Evolutionary conservation across 768 basidiomycete genomes (phyloP).

Genomic region (Cubamyces lactineus): DNA sequence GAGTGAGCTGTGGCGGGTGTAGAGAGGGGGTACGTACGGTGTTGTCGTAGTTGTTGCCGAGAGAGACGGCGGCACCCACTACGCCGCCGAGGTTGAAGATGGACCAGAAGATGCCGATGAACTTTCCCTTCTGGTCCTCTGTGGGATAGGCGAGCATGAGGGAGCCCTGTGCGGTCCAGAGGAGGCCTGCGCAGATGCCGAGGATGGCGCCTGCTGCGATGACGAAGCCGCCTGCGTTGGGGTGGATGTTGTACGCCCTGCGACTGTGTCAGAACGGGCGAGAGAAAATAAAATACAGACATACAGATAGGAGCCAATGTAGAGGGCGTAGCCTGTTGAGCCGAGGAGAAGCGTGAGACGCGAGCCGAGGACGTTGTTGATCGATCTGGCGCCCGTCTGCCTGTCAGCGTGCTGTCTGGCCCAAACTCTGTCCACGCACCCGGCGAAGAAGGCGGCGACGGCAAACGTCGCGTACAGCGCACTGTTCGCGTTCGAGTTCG

Average conservation of each 20-base stretch:
- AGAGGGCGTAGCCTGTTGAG: constrained; percentile 74
- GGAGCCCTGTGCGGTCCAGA: constrained; percentile 88
- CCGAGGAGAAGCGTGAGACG: constrained; percentile 74
- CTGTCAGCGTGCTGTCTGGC: not conserved
- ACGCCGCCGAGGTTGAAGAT: constrained; percentile 85
- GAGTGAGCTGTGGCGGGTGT: constrained; percentile 2
- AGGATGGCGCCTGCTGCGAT: constrained; percentile 73
- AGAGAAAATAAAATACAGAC: constrained; percentile 27
- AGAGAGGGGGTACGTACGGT: constrained; percentile 40
- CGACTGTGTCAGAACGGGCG: not conserved
- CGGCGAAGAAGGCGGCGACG: constrained; percentile 66
- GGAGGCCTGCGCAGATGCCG: constrained; percentile 68
- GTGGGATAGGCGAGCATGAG: constrained; percentile 86
- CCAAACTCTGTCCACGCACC: constrained; percentile 45
- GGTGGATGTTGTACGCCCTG: constrained; percentile 74
- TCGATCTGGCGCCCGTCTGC: constrained; percentile 48
- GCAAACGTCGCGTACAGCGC: constrained; percentile 71
- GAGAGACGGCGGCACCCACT: constrained; percentile 74
- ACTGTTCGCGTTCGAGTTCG: constrained; percentile 69
- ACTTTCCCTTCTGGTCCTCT: constrained; percentile 75
- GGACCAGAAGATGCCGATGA: constrained; percentile 81
- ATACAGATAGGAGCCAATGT: constrained; percentile 74
- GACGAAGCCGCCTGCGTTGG: constrained; percentile 61
- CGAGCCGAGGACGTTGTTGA: constrained; percentile 83
- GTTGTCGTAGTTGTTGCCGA: constrained; percentile 71